These are phyloP conservation scores for Aspergillus sp. DNA, from an alignment of 2,329 filamentous ascomycete species.

Conservation along the genomic window DNA sequence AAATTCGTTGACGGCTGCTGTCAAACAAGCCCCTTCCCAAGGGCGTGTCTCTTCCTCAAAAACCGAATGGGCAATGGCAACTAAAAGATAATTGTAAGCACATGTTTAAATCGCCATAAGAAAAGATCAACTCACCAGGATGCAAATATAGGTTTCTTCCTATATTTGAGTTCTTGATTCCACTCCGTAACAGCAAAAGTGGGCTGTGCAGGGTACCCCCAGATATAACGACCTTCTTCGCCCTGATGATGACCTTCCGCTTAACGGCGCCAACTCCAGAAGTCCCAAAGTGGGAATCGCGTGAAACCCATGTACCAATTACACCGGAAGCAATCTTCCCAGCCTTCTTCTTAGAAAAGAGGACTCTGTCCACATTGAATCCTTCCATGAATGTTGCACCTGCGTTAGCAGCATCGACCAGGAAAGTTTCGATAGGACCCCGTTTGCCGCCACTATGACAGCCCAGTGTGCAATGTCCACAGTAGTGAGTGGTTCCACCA, in stretches of 20 bases:
- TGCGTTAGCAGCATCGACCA: conserved; percentile 74
- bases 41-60: conserved; percentile 70
- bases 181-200: conserved; percentile 72
- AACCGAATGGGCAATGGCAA: conserved; percentile 53
- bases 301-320: conserved; percentile 71
- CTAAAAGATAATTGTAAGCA: conserved; percentile 12
- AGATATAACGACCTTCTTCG: conserved; percentile 78
- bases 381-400: conserved; percentile 84
- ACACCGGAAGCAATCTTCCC: conserved; percentile 67
- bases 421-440: conserved; percentile 72
- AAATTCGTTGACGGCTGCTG: conserved; percentile 71
- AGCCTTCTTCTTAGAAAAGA: conserved; percentile 60
- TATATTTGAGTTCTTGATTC: conserved; percentile 76
- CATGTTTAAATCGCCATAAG: not conserved
- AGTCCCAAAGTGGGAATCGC: conserved; percentile 63
- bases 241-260: conserved; percentile 69
- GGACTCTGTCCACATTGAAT: conserved; percentile 67
- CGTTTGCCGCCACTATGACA: conserved; percentile 70
- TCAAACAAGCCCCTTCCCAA: conserved; percentile 78
- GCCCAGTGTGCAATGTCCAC: conserved; percentile 63
- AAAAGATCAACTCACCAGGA: conserved; percentile 58
- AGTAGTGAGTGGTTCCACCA: conserved; percentile 70
- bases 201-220: conserved; percentile 76
- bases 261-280: conserved; percentile 52
- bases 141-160: conserved; percentile 81